Conservation (phyloP, 371 early-diverging fungal species). For the Mortierella sp. region DNA sequence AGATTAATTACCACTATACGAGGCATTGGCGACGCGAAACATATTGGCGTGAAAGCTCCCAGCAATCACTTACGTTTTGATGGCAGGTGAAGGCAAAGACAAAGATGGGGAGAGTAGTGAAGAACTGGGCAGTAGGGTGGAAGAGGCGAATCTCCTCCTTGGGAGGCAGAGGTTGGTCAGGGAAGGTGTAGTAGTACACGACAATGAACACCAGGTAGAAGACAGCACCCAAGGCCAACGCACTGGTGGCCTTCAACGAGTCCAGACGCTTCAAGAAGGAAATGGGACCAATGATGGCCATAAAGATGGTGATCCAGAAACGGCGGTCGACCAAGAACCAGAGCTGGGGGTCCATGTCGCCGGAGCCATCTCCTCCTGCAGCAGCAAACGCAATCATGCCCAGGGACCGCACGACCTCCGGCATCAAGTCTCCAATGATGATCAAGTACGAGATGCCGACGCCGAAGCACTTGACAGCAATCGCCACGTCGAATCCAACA, state of each 20-base stretch:
- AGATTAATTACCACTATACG: background rate
- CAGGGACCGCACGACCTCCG: slow-evolving; percentile 70
- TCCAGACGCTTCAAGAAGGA: slow-evolving; percentile 90
- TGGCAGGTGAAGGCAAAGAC: slow-evolving; percentile 99
- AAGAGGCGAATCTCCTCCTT: slow-evolving; percentile 67
- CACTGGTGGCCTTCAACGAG: slow-evolving; percentile 95
- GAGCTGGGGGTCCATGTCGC: slow-evolving; percentile 41
- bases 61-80: slow-evolving; percentile 81
- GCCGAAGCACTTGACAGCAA: slow-evolving; percentile 99
- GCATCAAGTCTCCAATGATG: slow-evolving; percentile 96
- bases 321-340: slow-evolving; percentile 69
- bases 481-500: slow-evolving; percentile 94
- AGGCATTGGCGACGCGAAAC: background rate
- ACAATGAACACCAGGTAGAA: slow-evolving; percentile 92
- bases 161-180: slow-evolving; percentile 60
- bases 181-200: slow-evolving; percentile 80
- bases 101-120: slow-evolving; percentile 94
- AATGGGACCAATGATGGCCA: slow-evolving; percentile 82
- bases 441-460: slow-evolving; percentile 99
- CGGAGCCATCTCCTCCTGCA: slow-evolving; percentile 40
- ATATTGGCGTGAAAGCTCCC: background rate
- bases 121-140: slow-evolving; percentile 74
- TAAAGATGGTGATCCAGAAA: slow-evolving; percentile 90
- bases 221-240: slow-evolving; percentile 92
- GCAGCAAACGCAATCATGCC: slow-evolving; percentile 40